These are phyloP conservation scores for Sphagnum fallax DNA, from an alignment of 228 moss, liverwort and hornwort species.

Conservation along the genomic window DNA sequence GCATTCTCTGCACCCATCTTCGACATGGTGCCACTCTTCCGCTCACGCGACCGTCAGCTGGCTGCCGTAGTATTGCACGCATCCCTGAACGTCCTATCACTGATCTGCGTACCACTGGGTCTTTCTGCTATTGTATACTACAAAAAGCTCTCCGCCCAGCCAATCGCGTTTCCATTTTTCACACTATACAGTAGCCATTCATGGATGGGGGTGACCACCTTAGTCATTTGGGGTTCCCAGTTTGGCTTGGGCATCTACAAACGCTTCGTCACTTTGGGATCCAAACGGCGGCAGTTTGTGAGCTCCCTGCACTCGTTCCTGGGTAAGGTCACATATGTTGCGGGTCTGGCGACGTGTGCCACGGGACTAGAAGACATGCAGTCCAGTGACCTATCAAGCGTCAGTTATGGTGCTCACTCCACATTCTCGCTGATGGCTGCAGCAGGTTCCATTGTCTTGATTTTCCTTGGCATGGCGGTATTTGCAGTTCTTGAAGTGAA, in stretches of 20 bases:
- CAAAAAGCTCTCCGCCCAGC: background rate
- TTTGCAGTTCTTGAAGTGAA: slow-evolving; percentile 1
- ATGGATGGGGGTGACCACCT: slow-evolving; percentile 1
- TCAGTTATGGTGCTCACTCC: background rate
- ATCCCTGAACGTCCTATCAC: background rate
- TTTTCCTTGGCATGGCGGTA: slow-evolving; percentile 1
- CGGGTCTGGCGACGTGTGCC: background rate
- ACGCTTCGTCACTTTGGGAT: slow-evolving; percentile 1
- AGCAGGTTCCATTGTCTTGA: slow-evolving; percentile 1
- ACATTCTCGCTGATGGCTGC: slow-evolving; percentile 1
- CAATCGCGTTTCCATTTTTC: background rate
- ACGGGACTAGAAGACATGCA: slow-evolving; percentile 1
- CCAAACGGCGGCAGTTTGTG: slow-evolving; percentile 1
- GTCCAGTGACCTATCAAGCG: background rate
- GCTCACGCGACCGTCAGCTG: background rate
- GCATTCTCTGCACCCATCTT: background rate
- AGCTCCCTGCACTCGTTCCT: background rate
- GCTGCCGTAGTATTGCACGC: slow-evolving; percentile 1
- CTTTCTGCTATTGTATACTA: slow-evolving; percentile 1
- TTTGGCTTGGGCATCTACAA: background rate
- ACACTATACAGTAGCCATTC: background rate
- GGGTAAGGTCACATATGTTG: slow-evolving; percentile 1
- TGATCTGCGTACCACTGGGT: background rate
- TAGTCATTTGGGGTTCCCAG: slow-evolving; percentile 1
- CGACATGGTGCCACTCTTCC: background rate